A percentile compares a stretch with the other conserved stretches of the same genome.
Conservation (phyloP, 306 rosid genomes). For the Corylus heterophylla region DNA sequence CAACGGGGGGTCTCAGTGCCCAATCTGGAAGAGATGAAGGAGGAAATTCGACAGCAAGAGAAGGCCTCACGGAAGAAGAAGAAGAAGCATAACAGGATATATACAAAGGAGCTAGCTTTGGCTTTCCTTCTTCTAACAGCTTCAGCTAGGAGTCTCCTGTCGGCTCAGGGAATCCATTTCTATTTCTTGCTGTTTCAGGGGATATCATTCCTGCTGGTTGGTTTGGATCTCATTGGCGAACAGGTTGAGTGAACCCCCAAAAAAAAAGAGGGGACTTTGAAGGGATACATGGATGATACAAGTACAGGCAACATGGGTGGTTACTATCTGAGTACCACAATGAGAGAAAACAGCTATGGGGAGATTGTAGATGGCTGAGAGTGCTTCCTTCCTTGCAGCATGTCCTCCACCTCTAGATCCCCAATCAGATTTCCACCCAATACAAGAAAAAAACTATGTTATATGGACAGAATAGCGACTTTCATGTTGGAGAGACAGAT, state of each 20-base stretch:
- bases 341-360: not conserved
- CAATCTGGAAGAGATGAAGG: constrained; percentile 62
- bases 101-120: constrained; percentile 75
- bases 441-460: constrained; percentile 18
- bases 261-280: constrained; percentile 5
- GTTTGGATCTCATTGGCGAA: constrained; percentile 88
- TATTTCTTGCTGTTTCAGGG: constrained; percentile 95
- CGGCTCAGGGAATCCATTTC: constrained; percentile 95
- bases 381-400: constrained; percentile 10
- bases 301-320: constrained; percentile 11
- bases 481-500: constrained; percentile 17
- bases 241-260: constrained; percentile 55
- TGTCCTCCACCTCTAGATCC: constrained; percentile 14
- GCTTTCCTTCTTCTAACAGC: constrained; percentile 88
- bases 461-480: constrained; percentile 8
- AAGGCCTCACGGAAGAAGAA: constrained; percentile 49
- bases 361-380: constrained; percentile 27
- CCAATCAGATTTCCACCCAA: constrained; percentile 23
- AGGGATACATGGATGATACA: constrained; percentile 4
- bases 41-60: constrained; percentile 56
- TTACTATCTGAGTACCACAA: not conserved
- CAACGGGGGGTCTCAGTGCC: constrained; percentile 67
- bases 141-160: constrained; percentile 85
- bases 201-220: constrained; percentile 80
- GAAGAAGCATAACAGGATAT: constrained; percentile 74